Evolutionary conservation across 108 stramenopile genomes (phyloP).

Genomic region (Cyclotella distinguenda): DNA sequence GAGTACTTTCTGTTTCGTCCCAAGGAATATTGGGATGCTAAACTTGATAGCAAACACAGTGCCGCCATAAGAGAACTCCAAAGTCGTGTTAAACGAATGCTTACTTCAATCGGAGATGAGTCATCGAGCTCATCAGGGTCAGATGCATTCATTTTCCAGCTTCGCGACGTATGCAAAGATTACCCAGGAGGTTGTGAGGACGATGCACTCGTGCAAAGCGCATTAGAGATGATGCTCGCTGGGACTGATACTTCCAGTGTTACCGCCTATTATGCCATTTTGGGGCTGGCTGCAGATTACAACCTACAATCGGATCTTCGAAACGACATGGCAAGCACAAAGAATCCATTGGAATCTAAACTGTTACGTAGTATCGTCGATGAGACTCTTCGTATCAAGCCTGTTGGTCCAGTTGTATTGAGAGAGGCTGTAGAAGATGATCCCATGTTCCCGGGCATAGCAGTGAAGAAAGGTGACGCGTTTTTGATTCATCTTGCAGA

Average conservation of each 20-base stretch:
- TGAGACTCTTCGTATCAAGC: slow-evolving; percentile 6
- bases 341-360: neutral
- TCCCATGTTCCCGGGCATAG: neutral
- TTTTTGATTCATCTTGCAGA: slow-evolving; percentile 3
- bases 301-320: neutral
- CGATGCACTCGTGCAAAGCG: neutral
- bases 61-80: neutral
- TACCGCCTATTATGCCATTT: neutral
- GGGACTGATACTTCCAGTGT: neutral
- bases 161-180: neutral
- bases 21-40: neutral
- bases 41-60: neutral
- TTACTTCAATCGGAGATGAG: neutral
- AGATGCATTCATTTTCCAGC: neutral
- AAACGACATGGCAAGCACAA: neutral
- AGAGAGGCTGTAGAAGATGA: slow-evolving; percentile 4
- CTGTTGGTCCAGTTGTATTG: slow-evolving; percentile 8
- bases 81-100: neutral
- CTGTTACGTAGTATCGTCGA: slow-evolving; percentile 8
- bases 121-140: neutral
- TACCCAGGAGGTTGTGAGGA: too few relatives aligned
- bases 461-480: neutral
- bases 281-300: neutral
- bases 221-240: slow-evolving; percentile 1
- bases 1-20: slow-evolving; percentile 6